Evolutionary conservation across 129 eudicot genomes (phyloP), one percentile per base, ranked within the genome.

Genomic region (Scalesia atractyloides): DNA sequence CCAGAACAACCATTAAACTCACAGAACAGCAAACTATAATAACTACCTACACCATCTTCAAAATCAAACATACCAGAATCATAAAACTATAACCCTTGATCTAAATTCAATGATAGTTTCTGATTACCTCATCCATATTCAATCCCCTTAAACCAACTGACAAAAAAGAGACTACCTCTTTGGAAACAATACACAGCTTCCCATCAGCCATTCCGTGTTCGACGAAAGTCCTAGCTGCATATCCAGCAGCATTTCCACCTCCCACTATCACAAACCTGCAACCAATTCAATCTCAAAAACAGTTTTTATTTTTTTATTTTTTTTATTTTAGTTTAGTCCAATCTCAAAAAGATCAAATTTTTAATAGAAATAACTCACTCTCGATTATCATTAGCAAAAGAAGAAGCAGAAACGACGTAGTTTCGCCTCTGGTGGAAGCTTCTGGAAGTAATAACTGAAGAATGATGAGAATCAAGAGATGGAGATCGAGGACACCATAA

Each of bases 241-340:
- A 94, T 63, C 99, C 99, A 59, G 99, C 99, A 17, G 99, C 90
- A 86, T 86, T 88, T 73, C 97, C 99, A 36, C 99, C 99, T 78
- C 99, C 99, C 48, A 93, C 96, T 58, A 94, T 86, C 75, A 94
- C 97, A 84, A 80, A 93, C 80, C 97, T 93, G 71, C 59, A 82
- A 20, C 13, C 73, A 76, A 16, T 53, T 67, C 36, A 67, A 41
- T 5, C 51, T 37, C 50, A 66, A 20, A 20, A 34, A 39, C 2
- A 43, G 2, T 53, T 2, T 30, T 30, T 30, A 2, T 30, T 7
- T 41, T 41, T 41, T 7, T 8, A 14, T 48, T 22, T 22, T 22
- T 22, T 5, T 39, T 39, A 5, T 7, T 1, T 30, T 48, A 82
- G 14, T 54, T 0, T 19, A n/a, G 30, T 1, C 30, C 1, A 67